phyloP scores from a whole-genome alignment of 2,329 filamentous ascomycete species.

The Cordyceps javanica region DNA sequence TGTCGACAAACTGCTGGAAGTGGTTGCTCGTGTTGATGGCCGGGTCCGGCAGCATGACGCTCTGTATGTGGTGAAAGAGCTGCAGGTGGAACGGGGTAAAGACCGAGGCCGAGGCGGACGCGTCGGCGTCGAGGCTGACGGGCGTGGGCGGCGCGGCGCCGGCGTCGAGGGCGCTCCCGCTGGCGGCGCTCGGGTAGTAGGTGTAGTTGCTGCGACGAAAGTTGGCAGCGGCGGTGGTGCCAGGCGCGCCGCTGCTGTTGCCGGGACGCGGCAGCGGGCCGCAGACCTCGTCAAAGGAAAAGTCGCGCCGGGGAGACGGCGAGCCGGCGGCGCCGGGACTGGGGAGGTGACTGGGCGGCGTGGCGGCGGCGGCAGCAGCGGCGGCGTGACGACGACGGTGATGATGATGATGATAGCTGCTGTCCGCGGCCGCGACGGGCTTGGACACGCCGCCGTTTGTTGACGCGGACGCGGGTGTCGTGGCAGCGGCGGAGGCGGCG shows the following conservation, averaged over 20 bases:
- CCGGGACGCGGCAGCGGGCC: not conserved
- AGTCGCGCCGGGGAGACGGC: not conserved
- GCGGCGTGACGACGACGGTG: no score
- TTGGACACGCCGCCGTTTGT: not conserved
- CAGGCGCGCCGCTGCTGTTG: no score
- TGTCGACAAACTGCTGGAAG: slow-evolving; percentile 22
- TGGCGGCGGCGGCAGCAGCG: not conserved
- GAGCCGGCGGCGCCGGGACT: not conserved
- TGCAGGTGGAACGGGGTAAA: slow-evolving; percentile 34
- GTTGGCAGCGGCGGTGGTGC: not conserved
- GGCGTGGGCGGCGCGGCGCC: not conserved
- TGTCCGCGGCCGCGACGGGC: not conserved
- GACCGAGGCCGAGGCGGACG: slow-evolving; percentile 16
- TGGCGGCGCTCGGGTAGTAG: not conserved
- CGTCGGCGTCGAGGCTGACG: slow-evolving; percentile 1
- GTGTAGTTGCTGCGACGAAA: slow-evolving; percentile 8
- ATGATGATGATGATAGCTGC: not conserved
- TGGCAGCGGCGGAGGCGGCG: not conserved
- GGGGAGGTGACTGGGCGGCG: not conserved
- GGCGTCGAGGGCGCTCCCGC: not conserved
- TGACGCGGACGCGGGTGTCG: not conserved
- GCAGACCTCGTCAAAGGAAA: not conserved
- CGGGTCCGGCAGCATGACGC: slow-evolving; percentile 18
- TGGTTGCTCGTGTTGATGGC: slow-evolving; percentile 17
- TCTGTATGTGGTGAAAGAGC: slow-evolving; percentile 33